A percentile compares a stretch with the other conserved stretches of the same genome.
Evolutionary conservation across 192 early-diverging fungal species (phyloP).

Genomic region (Coemansia sp.): DNA sequence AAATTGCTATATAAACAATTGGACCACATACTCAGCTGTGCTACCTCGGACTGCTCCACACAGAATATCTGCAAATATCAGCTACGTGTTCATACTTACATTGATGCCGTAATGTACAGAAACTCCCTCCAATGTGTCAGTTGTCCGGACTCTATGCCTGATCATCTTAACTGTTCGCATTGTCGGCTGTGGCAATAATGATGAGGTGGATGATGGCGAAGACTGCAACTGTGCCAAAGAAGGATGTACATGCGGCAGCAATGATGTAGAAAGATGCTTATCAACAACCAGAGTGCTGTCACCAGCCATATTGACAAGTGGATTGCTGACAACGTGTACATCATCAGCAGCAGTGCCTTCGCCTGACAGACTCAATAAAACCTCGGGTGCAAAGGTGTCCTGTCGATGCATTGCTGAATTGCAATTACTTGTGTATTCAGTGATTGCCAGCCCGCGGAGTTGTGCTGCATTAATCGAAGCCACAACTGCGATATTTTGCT

Average conservation of each 20-base stretch:
- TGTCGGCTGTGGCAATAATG: not conserved
- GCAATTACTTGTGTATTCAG: not conserved
- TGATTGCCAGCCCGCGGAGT: conserved; percentile 6
- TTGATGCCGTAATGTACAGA: conserved; percentile 39
- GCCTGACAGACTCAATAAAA: too few relatives aligned
- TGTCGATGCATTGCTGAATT: too few relatives aligned
- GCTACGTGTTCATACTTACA: conserved; percentile 12
- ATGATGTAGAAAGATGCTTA: too few relatives aligned
- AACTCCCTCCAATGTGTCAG: conserved; percentile 38
- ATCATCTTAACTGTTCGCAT: conserved; percentile 48
- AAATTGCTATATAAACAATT: not conserved
- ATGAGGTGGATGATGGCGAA: not conserved
- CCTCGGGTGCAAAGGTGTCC: too few relatives aligned
- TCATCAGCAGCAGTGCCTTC: too few relatives aligned
- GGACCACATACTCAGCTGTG: not conserved
- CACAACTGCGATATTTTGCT: not conserved
- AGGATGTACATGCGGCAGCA: too few relatives aligned
- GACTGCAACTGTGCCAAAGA: too few relatives aligned
- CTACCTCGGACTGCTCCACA: too few relatives aligned
- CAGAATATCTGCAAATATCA: not conserved
- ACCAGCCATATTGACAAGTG: too few relatives aligned
- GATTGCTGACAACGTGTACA: too few relatives aligned
- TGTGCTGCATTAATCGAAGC: not conserved
- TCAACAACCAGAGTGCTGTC: too few relatives aligned
- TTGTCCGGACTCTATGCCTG: conserved; percentile 15